phyloP scores from a whole-genome alignment of 2,329 filamentous ascomycete genomes.

The Botrytis hyacinthi region DNA sequence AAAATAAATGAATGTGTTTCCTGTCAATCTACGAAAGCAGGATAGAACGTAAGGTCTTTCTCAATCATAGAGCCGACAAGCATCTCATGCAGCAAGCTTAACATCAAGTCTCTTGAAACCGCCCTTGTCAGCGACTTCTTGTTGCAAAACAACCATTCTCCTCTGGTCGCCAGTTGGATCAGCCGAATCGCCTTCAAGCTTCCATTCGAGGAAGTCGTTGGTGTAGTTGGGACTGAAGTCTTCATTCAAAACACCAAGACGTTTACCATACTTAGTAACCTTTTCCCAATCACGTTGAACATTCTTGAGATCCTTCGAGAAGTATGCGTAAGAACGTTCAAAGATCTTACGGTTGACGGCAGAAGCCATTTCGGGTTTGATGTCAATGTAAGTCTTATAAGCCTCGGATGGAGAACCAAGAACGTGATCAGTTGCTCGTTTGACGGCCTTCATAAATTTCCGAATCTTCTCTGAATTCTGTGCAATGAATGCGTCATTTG shows the following conservation, averaged over 20 bases:
- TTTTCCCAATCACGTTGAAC: conserved; percentile 73
- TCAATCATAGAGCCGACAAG: background rate
- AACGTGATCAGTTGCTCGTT: conserved; percentile 71
- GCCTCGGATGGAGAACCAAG: conserved; percentile 60
- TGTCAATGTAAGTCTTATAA: conserved; percentile 67
- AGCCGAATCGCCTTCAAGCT: conserved; percentile 59
- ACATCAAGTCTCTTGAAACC: conserved; percentile 57
- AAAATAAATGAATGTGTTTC: background rate
- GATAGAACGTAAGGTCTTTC: background rate
- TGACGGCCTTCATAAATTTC: conserved; percentile 70
- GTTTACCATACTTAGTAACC: conserved; percentile 74
- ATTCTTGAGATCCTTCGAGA: conserved; percentile 72
- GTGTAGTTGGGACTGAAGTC: conserved; percentile 71
- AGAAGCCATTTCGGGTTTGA: conserved; percentile 69
- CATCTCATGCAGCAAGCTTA: conserved; percentile 23
- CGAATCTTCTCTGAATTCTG: conserved; percentile 63
- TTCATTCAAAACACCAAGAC: conserved; percentile 63
- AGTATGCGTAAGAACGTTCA: conserved; percentile 75
- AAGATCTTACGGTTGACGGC: conserved; percentile 74
- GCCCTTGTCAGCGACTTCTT: conserved; percentile 61
- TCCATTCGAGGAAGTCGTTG: conserved; percentile 67
- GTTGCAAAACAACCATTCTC: conserved; percentile 67
- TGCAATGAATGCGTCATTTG: conserved; percentile 66
- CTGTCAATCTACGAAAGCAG: background rate
- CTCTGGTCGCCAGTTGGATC: conserved; percentile 74